These are phyloP conservation scores for Rhododendron molle DNA, from an alignment of 148 eudicot species.

Conservation along the genomic window DNA sequence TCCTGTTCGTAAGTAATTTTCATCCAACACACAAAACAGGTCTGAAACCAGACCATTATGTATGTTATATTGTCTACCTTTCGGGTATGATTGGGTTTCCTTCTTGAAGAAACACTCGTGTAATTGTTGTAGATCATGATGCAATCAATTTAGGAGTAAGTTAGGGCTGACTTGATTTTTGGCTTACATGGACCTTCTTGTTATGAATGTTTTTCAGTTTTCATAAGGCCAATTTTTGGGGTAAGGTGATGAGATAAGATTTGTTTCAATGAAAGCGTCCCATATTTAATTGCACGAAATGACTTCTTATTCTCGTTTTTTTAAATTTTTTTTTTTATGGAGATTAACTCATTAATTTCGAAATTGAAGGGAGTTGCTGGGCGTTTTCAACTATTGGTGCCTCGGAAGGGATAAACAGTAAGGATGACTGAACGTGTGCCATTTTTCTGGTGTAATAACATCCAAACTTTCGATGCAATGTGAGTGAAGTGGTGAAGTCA, in stretches of 20 bases:
- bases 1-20: neutral
- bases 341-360: neutral
- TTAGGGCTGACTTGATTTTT: neutral
- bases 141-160: neutral
- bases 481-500: too few relatives aligned
- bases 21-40: neutral
- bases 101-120: neutral
- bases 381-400: slow-evolving; percentile 74
- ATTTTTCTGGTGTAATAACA: too few relatives aligned
- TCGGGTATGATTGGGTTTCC: neutral
- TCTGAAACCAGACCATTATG: neutral
- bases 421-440: too few relatives aligned
- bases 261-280: neutral
- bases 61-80: neutral
- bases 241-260: neutral
- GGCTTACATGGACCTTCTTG: neutral
- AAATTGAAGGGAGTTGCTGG: slow-evolving; percentile 81
- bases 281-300: neutral
- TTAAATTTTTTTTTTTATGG: neutral
- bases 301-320: neutral
- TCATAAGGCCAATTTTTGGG: neutral
- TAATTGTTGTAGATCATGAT: neutral
- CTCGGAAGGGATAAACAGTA: slow-evolving; percentile 67
- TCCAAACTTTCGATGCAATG: too few relatives aligned
- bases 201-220: neutral